Evolutionary conservation across 148 eudicot genomes (phyloP), one percentile per base, ranked within the genome.

Genomic region (Silene latifolia): DNA sequence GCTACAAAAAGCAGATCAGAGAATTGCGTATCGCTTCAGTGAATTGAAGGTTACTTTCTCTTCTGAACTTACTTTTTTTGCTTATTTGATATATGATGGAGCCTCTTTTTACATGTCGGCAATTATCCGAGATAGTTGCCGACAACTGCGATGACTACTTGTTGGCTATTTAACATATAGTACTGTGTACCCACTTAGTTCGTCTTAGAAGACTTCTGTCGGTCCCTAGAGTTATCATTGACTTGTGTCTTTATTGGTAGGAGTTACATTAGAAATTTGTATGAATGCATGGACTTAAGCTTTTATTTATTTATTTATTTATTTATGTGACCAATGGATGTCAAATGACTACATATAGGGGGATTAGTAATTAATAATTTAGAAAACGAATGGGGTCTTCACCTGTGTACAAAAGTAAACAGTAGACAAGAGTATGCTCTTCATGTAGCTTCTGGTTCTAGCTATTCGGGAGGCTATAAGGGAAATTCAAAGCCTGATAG

Each of bases 41-140:
- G 89, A 89, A 84, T 79, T 95, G 59, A 95, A 95, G 99, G 99
- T 95, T 74, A 70, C 82, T 46, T 66, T 5, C 71, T 66, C 27
- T 42, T 64, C 63, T 66, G 59, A 32, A 25, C 46, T 39, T 65
- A 27, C n/a, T n/a, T n/a, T n/a, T 61, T 56, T 25, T 15, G 51
- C 7, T 6, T 42, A 20, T 64, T 17, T n/a, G 47, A 63, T 17
- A 65, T 13, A 7, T 51, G 66, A 15, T 27, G 56, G 17, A 44
- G 44, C 44, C 44, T 39, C 44, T 39, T 39, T 14, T 5, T 23
- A 20, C 13, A 10, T 60, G 27, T 60, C 23, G 12, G 12, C 64
- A 21, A 60, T 4, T 60, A 24, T 60, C 4, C 7, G 19, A 60
- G 27, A 21, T 39, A 39, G 44, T 39, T 6, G 9, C 44, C 44